phyloP scores from a whole-genome alignment of 2,329 filamentous ascomycete genomes.

The Allantophomopsis cytisporea region DNA sequence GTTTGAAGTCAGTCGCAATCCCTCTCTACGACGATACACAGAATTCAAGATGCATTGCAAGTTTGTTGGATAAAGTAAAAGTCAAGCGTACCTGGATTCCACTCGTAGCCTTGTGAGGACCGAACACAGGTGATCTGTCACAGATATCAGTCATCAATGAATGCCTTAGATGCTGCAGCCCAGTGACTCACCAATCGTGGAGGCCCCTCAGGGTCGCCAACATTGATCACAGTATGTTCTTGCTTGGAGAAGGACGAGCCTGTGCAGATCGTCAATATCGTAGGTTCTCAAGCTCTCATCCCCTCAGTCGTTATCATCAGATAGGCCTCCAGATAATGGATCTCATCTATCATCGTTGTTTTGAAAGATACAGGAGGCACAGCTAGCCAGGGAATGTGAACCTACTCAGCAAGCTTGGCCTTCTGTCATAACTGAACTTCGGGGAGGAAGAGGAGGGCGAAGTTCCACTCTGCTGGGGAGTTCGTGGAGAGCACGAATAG shows the following conservation, averaged over 20 bases:
- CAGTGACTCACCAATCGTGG: conserved; percentile 48
- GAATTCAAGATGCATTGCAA: conserved; percentile 1
- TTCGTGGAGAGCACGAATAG: conserved; percentile 40
- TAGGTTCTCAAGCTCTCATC: too few species aligned
- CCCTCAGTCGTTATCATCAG: conserved; percentile 2
- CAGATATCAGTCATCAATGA: conserved; percentile 1
- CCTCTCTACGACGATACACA: too few species aligned
- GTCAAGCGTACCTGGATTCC: conserved; percentile 54
- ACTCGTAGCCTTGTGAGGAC: conserved; percentile 67
- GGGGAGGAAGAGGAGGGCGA: conserved; percentile 20
- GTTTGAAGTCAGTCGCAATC: conserved; percentile 1
- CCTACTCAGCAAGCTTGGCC: conserved; percentile 50
- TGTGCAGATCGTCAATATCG: conserved; percentile 18
- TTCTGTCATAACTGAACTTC: conserved; percentile 35
- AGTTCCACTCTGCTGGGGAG: conserved; percentile 27
- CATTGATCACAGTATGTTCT: conserved; percentile 70
- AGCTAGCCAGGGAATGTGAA: conserved; percentile 4
- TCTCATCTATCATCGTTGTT: too few species aligned
- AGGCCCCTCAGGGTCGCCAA: conserved; percentile 60
- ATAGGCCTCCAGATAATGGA: not conserved
- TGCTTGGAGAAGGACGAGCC: conserved; percentile 59
- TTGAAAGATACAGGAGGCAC: too few species aligned
- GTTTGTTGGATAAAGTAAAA: not conserved
- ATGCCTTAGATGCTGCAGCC: not conserved
- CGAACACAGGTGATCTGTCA: conserved; percentile 65